Evolutionary conservation across 768 basidiomycete species (phyloP).

Genomic region (Cyclocybe aegerita): DNA sequence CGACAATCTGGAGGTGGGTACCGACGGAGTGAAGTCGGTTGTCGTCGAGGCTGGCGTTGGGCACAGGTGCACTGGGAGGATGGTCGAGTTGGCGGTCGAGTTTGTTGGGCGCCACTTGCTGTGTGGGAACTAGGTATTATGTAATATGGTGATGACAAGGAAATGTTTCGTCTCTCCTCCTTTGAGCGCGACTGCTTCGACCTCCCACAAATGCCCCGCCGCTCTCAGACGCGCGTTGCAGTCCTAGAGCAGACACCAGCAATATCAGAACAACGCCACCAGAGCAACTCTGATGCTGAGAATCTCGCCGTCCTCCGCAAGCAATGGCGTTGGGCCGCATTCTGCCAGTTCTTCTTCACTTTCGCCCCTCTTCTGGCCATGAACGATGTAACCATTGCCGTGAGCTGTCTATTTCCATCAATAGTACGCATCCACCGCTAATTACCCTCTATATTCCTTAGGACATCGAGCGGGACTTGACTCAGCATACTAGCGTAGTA

Average conservation of each 20-base stretch:
- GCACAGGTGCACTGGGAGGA: slow-evolving; percentile 60
- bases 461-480: slow-evolving; percentile 81
- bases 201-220: slow-evolving; percentile 51
- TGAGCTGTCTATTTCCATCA: slow-evolving; percentile 30
- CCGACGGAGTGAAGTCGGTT: slow-evolving; percentile 53
- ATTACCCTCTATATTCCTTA: slow-evolving; percentile 27
- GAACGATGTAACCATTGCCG: slow-evolving; percentile 66
- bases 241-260: slow-evolving; percentile 28
- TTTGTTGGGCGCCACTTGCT: slow-evolving; percentile 28
- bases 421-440: slow-evolving; percentile 2
- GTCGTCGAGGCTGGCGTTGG: slow-evolving; percentile 55
- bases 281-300: slow-evolving; percentile 25
- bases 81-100: slow-evolving; percentile 48
- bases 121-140: slow-evolving; percentile 12
- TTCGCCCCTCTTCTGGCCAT: slow-evolving; percentile 74
- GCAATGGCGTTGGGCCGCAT: slow-evolving; percentile 92
- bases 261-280: slow-evolving; percentile 22
- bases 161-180: slow-evolving; percentile 14
- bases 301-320: slow-evolving; percentile 60
- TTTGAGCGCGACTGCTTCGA: not conserved
- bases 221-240: slow-evolving; percentile 41
- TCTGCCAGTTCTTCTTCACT: slow-evolving; percentile 87
- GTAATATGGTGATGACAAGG: slow-evolving; percentile 21
- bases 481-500: slow-evolving; percentile 54
- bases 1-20: slow-evolving; percentile 50